phyloP scores from a whole-genome alignment of 1,284 basidiomycete genomes.

The Bondarzewia mesenterica region DNA sequence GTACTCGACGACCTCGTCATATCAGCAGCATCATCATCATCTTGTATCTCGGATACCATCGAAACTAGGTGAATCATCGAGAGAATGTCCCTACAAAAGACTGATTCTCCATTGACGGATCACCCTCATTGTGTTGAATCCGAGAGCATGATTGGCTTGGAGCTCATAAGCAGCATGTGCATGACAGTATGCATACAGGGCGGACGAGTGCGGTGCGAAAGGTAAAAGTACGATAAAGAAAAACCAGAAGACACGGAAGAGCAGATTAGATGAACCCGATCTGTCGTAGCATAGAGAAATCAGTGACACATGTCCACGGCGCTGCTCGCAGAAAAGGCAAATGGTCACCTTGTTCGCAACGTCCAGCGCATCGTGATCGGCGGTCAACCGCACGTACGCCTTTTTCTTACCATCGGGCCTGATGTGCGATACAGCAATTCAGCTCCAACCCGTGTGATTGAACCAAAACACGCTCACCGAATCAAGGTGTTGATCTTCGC shows the following conservation, averaged over 20 bases:
- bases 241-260: neutral
- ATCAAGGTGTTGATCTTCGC: conserved; percentile 98
- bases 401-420: conserved; percentile 99
- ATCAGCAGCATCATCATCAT: neutral
- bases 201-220: neutral
- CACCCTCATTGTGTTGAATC: too few relatives aligned
- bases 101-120: too few relatives aligned
- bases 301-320: neutral
- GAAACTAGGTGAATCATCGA: too few relatives aligned
- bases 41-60: too few relatives aligned
- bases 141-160: neutral
- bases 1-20: neutral
- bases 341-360: conserved; percentile 95
- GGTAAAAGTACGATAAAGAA: neutral
- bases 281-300: neutral
- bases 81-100: too few relatives aligned
- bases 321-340: neutral
- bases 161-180: conserved; percentile 1
- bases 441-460: too few relatives aligned
- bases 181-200: neutral
- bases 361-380: conserved; percentile 96
- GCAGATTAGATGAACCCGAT: conserved; percentile 4
- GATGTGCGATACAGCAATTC: too few relatives aligned
- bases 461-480: conserved; percentile 53
- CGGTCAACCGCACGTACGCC: conserved; percentile 92